Evolutionary conservation across 345 rosid species (phyloP), one percentile per base, ranked within the genome.

Genomic region (Arabis alpina): DNA sequence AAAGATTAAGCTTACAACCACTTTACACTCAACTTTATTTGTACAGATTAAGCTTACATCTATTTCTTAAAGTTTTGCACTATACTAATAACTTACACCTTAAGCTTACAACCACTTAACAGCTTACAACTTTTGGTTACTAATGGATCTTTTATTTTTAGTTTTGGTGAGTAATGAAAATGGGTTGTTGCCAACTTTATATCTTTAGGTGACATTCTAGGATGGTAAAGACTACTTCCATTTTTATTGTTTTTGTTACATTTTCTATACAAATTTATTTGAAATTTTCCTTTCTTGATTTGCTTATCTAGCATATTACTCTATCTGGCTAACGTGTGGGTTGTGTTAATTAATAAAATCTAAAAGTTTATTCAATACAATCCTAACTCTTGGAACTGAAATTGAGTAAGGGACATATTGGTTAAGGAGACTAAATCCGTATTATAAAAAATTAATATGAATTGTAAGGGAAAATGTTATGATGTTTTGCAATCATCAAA

Each of bases 181-280:
- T 1, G 23, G 37, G 52, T 56, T 64, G 64, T 72, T 72, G 69
- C 70, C 70, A 72, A 72, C 40, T 60, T 66, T 73, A 10, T 58
- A 48, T 43, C 61, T 59, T 74, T 66, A 11, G 48, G 41, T 59
- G 54, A 60, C 50, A 74, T 66, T 66, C 67, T 36, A 14, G 15
- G 67, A 32, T 53, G 72, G 54, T 65, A 43, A 49, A 48, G 58
- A 73, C 47, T 66, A 41, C 12, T 42, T 67, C 54, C 25, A 19
- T 1, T 19, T 19, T 19, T 19, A 19, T 15, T 41, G 27, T 5
- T 63, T 24, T 39, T 4, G 2, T 36, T 36, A 0, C 8, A 36
- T 36, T 6, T 39, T 19, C 23, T 19, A 19, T 19, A 19, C 23
- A 19, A 19, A 19, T 19, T 19, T 19, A 19, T 1, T 19, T 19